These are phyloP conservation scores for Astrocystis sublimbata DNA, from an alignment of 495 filamentous ascomycete species.

Conservation along the genomic window DNA sequence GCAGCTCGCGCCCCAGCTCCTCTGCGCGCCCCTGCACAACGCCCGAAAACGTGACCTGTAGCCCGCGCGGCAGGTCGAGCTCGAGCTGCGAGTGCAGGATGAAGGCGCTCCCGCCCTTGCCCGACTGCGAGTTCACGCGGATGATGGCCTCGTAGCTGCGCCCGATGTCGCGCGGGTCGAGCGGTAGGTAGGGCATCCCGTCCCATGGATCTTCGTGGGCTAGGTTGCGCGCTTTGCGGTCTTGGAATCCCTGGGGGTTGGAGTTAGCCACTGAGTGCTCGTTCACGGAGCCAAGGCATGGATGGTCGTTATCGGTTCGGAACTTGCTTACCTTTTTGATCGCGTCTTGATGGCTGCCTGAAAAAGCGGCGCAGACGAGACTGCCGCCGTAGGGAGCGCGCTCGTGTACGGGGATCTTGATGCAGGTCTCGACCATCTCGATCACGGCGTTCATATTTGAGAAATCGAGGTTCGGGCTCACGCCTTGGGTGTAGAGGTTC, in stretches of 20 bases:
- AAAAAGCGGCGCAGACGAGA: conserved; percentile 86
- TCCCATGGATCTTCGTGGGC: conserved; percentile 63
- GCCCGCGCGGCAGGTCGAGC: conserved; percentile 87
- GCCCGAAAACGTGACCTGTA: conserved; percentile 88
- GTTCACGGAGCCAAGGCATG: too few species aligned
- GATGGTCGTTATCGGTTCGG: too few species aligned
- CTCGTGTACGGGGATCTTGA: conserved; percentile 86
- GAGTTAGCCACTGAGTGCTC: too few species aligned
- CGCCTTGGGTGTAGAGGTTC: conserved; percentile 96
- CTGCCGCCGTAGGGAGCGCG: conserved; percentile 88
- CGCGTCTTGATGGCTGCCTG: conserved; percentile 92
- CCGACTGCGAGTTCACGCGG: conserved; percentile 93
- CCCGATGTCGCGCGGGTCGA: conserved; percentile 92
- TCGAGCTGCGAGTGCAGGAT: conserved; percentile 85
- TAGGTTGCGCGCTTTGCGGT: too few species aligned
- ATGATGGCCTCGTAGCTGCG: conserved; percentile 97
- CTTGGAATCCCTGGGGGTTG: too few species aligned
- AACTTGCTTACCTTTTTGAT: conserved; percentile 99
- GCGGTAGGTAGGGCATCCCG: conserved; percentile 89
- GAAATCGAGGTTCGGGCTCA: conserved; percentile 87
- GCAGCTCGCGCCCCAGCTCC: conserved; percentile 72
- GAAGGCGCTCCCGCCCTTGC: conserved; percentile 95
- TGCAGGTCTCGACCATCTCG: conserved; percentile 85
- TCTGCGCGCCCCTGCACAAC: conserved; percentile 82
- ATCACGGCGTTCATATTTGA: conserved; percentile 87